These are phyloP conservation scores for Cyberlindnera mississippiensis DNA, from an alignment of 805 yeast species.

Conservation along the genomic window DNA sequence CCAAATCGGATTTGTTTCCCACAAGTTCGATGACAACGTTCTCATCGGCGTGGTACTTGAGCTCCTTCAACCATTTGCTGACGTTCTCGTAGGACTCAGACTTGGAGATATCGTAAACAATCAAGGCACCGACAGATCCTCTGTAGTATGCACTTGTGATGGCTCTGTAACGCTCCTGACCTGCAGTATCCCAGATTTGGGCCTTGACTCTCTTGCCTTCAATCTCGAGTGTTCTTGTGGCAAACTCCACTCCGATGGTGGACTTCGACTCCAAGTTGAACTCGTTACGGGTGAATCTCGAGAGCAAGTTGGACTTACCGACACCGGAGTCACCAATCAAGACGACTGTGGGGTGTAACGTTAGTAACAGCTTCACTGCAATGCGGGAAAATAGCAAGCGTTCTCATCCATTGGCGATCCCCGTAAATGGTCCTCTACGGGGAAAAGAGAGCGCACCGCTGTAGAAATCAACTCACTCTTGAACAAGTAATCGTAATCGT, in stretches of 20 bases:
- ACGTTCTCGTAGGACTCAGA: slow-evolving; percentile 82
- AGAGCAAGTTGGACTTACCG: slow-evolving; percentile 89
- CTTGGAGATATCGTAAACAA: slow-evolving; percentile 93
- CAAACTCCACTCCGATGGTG: slow-evolving; percentile 97
- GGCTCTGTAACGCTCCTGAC: slow-evolving; percentile 97
- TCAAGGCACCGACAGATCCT: slow-evolving; percentile 96
- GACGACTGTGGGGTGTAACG: slow-evolving; percentile 48
- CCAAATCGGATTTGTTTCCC: slow-evolving; percentile 88
- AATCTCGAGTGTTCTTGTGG: slow-evolving; percentile 88
- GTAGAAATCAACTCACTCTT: slow-evolving; percentile 42
- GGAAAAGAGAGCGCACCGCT: neutral
- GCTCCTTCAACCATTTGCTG: slow-evolving; percentile 84
- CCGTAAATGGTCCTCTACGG: too few species aligned
- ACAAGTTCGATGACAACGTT: slow-evolving; percentile 92
- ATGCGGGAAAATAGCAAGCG: neutral
- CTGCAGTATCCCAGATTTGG: slow-evolving; percentile 98
- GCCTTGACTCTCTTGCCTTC: slow-evolving; percentile 84
- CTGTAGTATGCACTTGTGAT: slow-evolving; percentile 96
- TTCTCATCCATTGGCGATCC: neutral
- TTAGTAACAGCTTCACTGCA: slow-evolving; percentile 7
- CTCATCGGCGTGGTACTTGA: slow-evolving; percentile 89
- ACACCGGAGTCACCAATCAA: slow-evolving; percentile 97
- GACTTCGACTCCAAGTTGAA: slow-evolving; percentile 91
- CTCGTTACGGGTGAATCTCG: slow-evolving; percentile 93
- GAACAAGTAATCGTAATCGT: slow-evolving; percentile 88